Base-by-base conservation (phyloP, 352 stramenopile species). In the Detonula confervacea region DNA sequence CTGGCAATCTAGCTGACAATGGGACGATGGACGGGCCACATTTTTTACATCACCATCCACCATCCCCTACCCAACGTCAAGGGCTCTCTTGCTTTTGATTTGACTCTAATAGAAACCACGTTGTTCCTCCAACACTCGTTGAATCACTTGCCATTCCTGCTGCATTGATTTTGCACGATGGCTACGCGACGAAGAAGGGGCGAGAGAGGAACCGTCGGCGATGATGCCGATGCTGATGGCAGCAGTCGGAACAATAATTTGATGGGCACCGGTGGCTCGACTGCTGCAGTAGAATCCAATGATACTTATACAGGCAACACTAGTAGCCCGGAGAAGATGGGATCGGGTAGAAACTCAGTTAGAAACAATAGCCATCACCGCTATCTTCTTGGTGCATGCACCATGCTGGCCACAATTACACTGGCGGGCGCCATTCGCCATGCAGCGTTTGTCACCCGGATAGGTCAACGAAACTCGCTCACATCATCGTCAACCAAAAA, bases 361-460 rank as follows among this genome's bases (percentile, higher is more conserved):
- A 24, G 55, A 12, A 44, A 44, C 27, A 47, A 54, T 24, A 22
- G 27, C 24, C 64, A 29, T 16, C 11, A 35, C 27, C 27, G n/a
- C 22, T 51, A 37, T 8, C n/a, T 74, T 35, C 33, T 57, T 72
- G 18, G 49, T 52, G 37, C 22, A 29, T 74, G 51, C 14, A 65
- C 66, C n/a, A 29, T 75, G 55, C 27, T 54, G 46, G 52, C 18
- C 9, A 56, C 54, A 20, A 7, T 67, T 30, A 59, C 66, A 47
- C 49, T 55, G 9, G 39, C 33, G 24, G 66, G 42, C 51, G 66
- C 66, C 66, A 55, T 67, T 12, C 71, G 60, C 24, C 49, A 67
- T 67, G 49, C 71, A 33, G 71, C 71, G 18, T 79, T 79, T 66
- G 61, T 79, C 14, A 66, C 60, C 22, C 52, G 59, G 46, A 70